Conservation (phyloP, 1,284 basidiomycete species). For the Malassezia dermatis region DNA sequence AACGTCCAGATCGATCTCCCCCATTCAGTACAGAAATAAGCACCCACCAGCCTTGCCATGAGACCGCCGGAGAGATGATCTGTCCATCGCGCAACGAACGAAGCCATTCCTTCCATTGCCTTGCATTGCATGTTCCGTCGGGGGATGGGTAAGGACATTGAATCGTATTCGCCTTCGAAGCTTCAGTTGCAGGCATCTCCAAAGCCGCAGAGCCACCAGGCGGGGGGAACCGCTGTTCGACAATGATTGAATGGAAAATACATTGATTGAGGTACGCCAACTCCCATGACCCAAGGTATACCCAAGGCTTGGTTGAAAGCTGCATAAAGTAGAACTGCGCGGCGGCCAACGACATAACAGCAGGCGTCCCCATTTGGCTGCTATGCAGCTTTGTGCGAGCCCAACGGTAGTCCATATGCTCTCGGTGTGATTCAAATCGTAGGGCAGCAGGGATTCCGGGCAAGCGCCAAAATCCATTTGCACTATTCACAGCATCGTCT, state of each 20-base stretch:
- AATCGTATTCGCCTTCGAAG: background rate
- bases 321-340: slow-evolving; percentile 26
- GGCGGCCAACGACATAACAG: slow-evolving; percentile 22
- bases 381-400: slow-evolving; percentile 25
- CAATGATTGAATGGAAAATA: slow-evolving; percentile 32
- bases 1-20: slow-evolving; percentile 32
- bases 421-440: slow-evolving; percentile 25
- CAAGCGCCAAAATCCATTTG: slow-evolving; percentile 30
- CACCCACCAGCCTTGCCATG: slow-evolving; percentile 46
- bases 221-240: slow-evolving; percentile 35
- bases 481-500: slow-evolving; percentile 23
- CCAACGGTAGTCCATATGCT: slow-evolving; percentile 40
- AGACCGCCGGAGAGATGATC: slow-evolving; percentile 33
- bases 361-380: slow-evolving; percentile 30
- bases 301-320: slow-evolving; percentile 27
- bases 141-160: slow-evolving; percentile 33
- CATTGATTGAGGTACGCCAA: slow-evolving; percentile 43
- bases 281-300: slow-evolving; percentile 36
- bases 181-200: slow-evolving; percentile 6
- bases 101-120: slow-evolving; percentile 35
- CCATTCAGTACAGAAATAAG: slow-evolving; percentile 41
- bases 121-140: slow-evolving; percentile 25
- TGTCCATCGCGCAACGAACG: slow-evolving; percentile 25
- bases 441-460: slow-evolving; percentile 36
- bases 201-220: slow-evolving; percentile 16